phyloP scores from a whole-genome alignment of 73 alveolate species.

The Symbiodinium natans region DNA sequence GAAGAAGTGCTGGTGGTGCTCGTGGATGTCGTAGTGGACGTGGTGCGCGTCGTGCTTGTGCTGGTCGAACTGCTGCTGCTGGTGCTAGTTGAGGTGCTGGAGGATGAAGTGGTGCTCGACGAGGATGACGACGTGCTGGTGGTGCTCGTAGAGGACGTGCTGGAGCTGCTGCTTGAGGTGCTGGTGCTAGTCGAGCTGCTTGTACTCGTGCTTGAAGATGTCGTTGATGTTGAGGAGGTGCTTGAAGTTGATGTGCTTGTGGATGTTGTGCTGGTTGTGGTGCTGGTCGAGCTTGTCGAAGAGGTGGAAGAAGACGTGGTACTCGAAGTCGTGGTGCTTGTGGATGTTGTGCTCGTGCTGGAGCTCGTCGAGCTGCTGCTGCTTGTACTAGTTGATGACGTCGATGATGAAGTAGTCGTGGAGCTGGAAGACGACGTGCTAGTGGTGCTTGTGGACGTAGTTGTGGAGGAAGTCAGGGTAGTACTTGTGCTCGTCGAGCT shows the following conservation, averaged over 20 bases:
- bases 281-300: too few species aligned
- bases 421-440: neutral
- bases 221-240: neutral
- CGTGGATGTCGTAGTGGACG: neutral
- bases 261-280: neutral
- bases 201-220: neutral
- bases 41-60: neutral
- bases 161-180: neutral
- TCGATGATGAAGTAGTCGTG: neutral
- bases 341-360: neutral
- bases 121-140: neutral
- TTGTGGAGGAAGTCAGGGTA: neutral
- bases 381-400: neutral
- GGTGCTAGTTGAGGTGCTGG: neutral
- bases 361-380: neutral
- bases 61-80: neutral
- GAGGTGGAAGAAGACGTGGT: neutral
- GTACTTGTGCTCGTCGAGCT: neutral
- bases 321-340: neutral
- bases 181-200: neutral
- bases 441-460: neutral
- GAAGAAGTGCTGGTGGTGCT: constrained; percentile 17
- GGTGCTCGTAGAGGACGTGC: constrained; percentile 2
- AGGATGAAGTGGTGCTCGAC: too few species aligned
- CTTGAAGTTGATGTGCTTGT: neutral